Evolutionary conservation across 192 early-diverging fungal species (phyloP).

Genomic region (Backusella circina): DNA sequence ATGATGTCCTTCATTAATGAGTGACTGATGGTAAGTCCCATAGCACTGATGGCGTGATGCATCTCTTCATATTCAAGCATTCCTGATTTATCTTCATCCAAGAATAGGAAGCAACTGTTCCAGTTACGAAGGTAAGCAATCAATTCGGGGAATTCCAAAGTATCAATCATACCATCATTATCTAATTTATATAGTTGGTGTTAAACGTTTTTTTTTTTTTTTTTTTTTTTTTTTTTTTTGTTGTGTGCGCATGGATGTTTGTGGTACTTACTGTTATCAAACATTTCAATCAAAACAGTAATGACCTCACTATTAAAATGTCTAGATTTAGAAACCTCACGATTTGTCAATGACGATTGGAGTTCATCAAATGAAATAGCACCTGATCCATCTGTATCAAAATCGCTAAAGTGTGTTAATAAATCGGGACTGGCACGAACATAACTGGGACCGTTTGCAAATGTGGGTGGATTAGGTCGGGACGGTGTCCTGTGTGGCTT

Average conservation of each 20-base stretch:
- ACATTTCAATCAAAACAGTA: background rate
- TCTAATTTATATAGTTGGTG: background rate
- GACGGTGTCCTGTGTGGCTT: background rate
- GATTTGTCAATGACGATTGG: background rate
- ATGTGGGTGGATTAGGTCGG: background rate
- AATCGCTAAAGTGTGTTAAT: background rate
- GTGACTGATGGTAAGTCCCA: background rate
- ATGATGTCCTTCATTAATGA: background rate
- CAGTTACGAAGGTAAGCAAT: background rate
- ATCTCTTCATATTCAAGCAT: background rate
- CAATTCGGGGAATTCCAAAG: background rate
- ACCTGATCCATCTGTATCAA: background rate
- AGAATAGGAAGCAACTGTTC: background rate
- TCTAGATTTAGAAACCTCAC: background rate
- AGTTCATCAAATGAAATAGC: constrained; percentile 1
- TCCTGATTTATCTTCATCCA: background rate
- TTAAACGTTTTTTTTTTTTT: background rate
- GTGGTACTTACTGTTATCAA: constrained; percentile 12
- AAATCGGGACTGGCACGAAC: background rate
- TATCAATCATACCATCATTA: constrained; percentile 2
- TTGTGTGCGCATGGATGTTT: background rate
- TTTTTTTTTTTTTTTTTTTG: background rate
- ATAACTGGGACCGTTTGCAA: background rate
- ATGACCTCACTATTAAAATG: background rate
- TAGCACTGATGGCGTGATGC: background rate